Evolutionary conservation across 1,284 basidiomycete genomes (phyloP).

Genomic region (Cryptococcus sp.): DNA sequence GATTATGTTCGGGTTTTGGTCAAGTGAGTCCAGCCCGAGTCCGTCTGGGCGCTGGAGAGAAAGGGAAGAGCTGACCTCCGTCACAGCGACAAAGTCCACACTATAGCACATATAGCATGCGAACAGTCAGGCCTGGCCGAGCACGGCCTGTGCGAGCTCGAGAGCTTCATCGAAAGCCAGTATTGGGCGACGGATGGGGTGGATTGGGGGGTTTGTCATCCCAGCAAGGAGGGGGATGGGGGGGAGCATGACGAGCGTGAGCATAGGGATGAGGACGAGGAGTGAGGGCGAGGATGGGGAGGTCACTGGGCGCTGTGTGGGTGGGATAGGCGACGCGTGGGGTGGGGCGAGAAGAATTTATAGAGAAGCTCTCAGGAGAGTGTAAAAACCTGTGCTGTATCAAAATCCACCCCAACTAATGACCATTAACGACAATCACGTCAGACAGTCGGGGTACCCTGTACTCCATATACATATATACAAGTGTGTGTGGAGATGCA

Average conservation of each 20-base stretch:
- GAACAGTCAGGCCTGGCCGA: slow-evolving; percentile 57
- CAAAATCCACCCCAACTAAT: no score
- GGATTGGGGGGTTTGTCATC: slow-evolving; percentile 41
- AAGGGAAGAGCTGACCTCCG: background rate
- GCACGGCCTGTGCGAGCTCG: slow-evolving; percentile 62
- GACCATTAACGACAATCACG: no score
- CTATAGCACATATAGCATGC: slow-evolving; percentile 53
- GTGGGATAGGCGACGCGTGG: background rate
- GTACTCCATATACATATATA: no score
- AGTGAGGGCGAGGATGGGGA: background rate
- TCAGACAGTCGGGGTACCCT: no score
- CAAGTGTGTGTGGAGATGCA: no score
- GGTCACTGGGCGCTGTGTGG: background rate
- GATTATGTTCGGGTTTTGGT: slow-evolving; percentile 41
- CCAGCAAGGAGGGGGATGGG: background rate
- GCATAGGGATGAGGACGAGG: background rate
- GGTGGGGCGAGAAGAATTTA: no score
- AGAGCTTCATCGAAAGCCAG: slow-evolving; percentile 68
- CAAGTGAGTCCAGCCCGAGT: slow-evolving; percentile 36
- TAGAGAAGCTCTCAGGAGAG: no score
- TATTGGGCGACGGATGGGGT: slow-evolving; percentile 63
- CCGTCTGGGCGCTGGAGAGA: no score
- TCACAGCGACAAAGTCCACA: slow-evolving; percentile 26
- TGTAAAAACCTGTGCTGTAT: no score
- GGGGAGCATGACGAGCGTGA: background rate